A percentile compares a stretch with the other conserved stretches of the same genome.
Evolutionary conservation across 768 basidiomycete species (phyloP).

Genomic region (Infundibulicybe gibba): DNA sequence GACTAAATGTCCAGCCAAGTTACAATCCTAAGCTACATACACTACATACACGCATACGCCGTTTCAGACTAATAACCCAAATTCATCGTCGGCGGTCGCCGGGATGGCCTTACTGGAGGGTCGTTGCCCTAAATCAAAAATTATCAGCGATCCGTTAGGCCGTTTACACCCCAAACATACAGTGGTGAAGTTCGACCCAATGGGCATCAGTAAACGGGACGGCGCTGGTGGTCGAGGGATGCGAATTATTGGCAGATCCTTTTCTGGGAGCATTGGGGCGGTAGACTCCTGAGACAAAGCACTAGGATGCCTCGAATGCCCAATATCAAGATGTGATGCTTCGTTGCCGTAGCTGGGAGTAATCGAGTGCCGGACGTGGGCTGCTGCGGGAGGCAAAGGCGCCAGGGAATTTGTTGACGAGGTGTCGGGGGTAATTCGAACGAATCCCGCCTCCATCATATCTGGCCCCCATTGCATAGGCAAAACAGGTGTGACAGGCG

Average conservation of each 20-base stretch:
- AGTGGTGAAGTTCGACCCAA: conserved; percentile 5
- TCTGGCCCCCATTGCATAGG: conserved; percentile 26
- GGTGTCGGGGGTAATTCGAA: conserved; percentile 10
- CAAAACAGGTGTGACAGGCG: conserved; percentile 25
- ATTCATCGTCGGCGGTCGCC: conserved; percentile 25
- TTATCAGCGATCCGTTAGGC: conserved; percentile 5
- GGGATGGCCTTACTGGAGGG: conserved; percentile 23
- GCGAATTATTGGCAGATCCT: conserved; percentile 11
- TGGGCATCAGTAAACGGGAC: background rate
- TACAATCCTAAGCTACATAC: background rate
- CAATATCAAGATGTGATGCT: conserved; percentile 17
- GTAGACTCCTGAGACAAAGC: conserved; percentile 18
- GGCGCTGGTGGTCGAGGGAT: conserved; percentile 5
- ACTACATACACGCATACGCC: too few species aligned
- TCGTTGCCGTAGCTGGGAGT: conserved; percentile 38
- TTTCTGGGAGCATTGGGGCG: conserved; percentile 18
- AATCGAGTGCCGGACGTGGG: conserved; percentile 24
- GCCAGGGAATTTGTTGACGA: conserved; percentile 22
- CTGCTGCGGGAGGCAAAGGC: conserved; percentile 8
- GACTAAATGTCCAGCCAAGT: background rate
- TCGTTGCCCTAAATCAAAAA: conserved; percentile 10
- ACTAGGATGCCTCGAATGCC: conserved; percentile 11
- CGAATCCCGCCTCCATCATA: conserved; percentile 23
- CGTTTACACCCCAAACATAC: conserved; percentile 1
- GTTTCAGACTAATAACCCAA: background rate